These are phyloP conservation scores for Meyerozyma guilliermondii DNA, from an alignment of 1,139 yeast genomes.

Conservation along the genomic window DNA sequence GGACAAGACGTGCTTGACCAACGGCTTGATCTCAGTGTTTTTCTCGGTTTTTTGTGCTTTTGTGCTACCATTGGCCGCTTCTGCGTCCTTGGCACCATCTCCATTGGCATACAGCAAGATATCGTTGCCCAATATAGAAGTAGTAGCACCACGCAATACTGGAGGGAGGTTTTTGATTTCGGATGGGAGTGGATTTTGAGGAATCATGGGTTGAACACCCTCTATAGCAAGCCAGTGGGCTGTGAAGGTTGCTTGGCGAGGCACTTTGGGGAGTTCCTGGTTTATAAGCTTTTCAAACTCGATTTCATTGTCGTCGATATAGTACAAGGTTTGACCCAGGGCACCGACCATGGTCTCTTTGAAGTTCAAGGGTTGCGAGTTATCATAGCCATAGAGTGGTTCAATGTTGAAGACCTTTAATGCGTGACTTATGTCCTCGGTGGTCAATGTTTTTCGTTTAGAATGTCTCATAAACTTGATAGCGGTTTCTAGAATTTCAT, in stretches of 20 bases:
- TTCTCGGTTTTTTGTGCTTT: slow-evolving; percentile 35
- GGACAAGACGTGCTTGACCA: slow-evolving; percentile 94
- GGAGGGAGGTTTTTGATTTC: slow-evolving; percentile 68
- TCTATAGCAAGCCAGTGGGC: slow-evolving; percentile 99
- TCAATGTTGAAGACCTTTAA: slow-evolving; percentile 83
- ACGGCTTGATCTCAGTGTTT: slow-evolving; percentile 79
- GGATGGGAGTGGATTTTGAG: slow-evolving; percentile 87
- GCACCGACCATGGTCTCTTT: slow-evolving; percentile 85
- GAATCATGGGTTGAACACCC: slow-evolving; percentile 97
- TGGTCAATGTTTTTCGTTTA: slow-evolving; percentile 74
- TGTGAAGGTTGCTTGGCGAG: slow-evolving; percentile 85
- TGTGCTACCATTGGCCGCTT: slow-evolving; percentile 10
- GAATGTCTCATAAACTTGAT: slow-evolving; percentile 94
- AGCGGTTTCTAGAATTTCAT: slow-evolving; percentile 93
- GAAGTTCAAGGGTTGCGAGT: slow-evolving; percentile 56
- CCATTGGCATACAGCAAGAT: slow-evolving; percentile 25
- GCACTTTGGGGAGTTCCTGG: slow-evolving; percentile 93
- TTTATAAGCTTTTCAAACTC: slow-evolving; percentile 92
- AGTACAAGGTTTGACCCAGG: slow-evolving; percentile 87
- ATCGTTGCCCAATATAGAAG: slow-evolving; percentile 40
- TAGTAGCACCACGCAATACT: slow-evolving; percentile 65
- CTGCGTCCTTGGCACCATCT: slow-evolving; percentile 13
- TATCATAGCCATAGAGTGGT: slow-evolving; percentile 74
- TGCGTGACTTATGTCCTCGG: slow-evolving; percentile 79
- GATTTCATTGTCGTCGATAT: slow-evolving; percentile 84